Base-by-base conservation (phyloP, 441 rosid species). In the Erodium chrysanthum region DNA sequence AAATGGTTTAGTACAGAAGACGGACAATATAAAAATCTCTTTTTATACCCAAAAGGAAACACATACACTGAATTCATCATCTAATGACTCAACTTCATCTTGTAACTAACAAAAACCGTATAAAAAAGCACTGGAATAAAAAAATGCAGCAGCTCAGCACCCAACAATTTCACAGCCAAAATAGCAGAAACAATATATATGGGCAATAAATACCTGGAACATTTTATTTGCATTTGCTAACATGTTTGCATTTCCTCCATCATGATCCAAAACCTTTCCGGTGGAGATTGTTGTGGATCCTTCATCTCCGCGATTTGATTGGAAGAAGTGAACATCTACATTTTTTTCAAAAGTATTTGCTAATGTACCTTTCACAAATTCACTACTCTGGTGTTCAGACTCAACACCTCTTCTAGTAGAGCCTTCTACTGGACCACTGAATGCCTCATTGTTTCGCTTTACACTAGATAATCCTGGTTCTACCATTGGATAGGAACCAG, bases 191-290 rank as follows among this genome's bases (percentile, higher is more conserved):
- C 23, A 25, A 10, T 33, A 35, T 27, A 22, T 21, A 9, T 40
- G 56, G 6, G 33, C 10, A 10, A 17, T 15, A 64, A 27, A 27
- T 68, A 88, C 94, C 92, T 88, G 94, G 60, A 77, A 44, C 69
- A 71, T 70, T 71, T 75, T 81, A 77, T 73, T 83, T 58, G 77
- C 75, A 74, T 82, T 87, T 31, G 84, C 75, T 66, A 74, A 69
- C 58, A 78, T 68, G 68, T 70, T 79, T 67, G 81, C 75, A 74
- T 70, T 84, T 68, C 84, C 85, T 44, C 86, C 81, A 66, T 83
- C 87, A 68, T 75, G 80, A 70, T 82, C 88, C 75, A 79, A 71
- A 71, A 75, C 72, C 68, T 75, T 84, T 73, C 81, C 87, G 56
- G 83, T 25, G 3, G 78, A 69, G 70, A 78, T 54, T 21, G 74